phyloP scores from a whole-genome alignment of 768 basidiomycete species.

The Sutorius australiensis region DNA sequence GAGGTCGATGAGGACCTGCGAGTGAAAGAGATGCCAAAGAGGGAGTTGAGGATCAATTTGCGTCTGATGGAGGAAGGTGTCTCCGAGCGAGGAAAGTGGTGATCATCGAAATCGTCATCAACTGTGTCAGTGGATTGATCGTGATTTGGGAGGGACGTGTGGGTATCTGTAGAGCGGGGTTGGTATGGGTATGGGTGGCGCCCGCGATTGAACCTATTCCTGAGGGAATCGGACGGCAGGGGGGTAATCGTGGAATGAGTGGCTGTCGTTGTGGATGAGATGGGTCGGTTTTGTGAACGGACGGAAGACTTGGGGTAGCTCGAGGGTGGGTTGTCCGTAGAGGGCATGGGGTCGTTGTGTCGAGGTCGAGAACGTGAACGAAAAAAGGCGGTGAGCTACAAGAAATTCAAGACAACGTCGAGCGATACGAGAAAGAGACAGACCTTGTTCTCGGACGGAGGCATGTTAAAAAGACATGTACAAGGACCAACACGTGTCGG shows the following conservation, averaged over 20 bases:
- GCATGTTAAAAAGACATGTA: background rate
- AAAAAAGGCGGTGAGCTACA: slow-evolving; percentile 58
- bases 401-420: background rate
- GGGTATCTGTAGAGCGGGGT: slow-evolving; percentile 13
- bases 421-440: slow-evolving; percentile 5
- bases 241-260: slow-evolving; percentile 61
- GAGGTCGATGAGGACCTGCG: slow-evolving; percentile 25
- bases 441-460: slow-evolving; percentile 45
- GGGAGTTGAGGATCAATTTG: slow-evolving; percentile 20
- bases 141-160: slow-evolving; percentile 9
- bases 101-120: slow-evolving; percentile 20
- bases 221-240: slow-evolving; percentile 42
- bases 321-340: slow-evolving; percentile 11
- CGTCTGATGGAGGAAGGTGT: slow-evolving; percentile 26
- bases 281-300: slow-evolving; percentile 53
- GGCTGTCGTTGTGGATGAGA: slow-evolving; percentile 61
- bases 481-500: background rate
- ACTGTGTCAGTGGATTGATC: slow-evolving; percentile 7
- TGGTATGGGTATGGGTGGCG: slow-evolving; percentile 19
- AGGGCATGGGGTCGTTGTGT: slow-evolving; percentile 1
- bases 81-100: slow-evolving; percentile 23
- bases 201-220: slow-evolving; percentile 14
- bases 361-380: slow-evolving; percentile 39
- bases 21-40: slow-evolving; percentile 29
- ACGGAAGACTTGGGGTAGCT: slow-evolving; percentile 39